phyloP scores from a whole-genome alignment of 1,139 yeast genomes.

The Zygosaccharomyces sapae region DNA sequence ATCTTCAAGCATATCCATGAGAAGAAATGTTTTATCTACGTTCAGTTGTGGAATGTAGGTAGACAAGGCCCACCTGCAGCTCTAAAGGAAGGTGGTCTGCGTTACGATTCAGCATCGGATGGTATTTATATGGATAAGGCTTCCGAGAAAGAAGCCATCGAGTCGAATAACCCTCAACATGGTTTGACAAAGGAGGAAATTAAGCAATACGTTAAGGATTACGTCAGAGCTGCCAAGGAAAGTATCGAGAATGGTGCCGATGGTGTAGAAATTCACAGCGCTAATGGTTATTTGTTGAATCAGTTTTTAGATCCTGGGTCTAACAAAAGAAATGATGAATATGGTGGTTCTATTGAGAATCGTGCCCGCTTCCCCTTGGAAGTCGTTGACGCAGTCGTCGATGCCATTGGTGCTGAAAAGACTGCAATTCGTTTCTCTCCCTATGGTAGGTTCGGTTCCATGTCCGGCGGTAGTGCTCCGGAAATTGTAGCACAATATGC shows the following conservation, averaged over 20 bases:
- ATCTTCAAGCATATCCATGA: slow-evolving; percentile 39
- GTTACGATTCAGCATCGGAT: slow-evolving; percentile 21
- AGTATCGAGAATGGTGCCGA: slow-evolving; percentile 40
- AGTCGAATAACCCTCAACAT: slow-evolving; percentile 20
- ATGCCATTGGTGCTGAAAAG: slow-evolving; percentile 31
- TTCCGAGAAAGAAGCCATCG: slow-evolving; percentile 23
- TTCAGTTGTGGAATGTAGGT: slow-evolving; percentile 44
- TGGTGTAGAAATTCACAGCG: slow-evolving; percentile 42
- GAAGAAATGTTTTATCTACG: slow-evolving; percentile 36
- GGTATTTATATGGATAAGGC: slow-evolving; percentile 28
- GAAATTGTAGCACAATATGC: slow-evolving; percentile 30
- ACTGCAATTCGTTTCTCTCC: slow-evolving; percentile 38
- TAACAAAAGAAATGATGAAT: slow-evolving; percentile 42
- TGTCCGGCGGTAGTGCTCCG: slow-evolving; percentile 30
- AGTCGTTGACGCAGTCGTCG: slow-evolving; percentile 35
- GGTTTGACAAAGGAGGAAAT: slow-evolving; percentile 19
- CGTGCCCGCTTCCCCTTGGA: slow-evolving; percentile 35
- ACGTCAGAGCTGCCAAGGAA: slow-evolving; percentile 28
- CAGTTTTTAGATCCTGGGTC: slow-evolving; percentile 40
- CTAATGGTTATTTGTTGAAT: slow-evolving; percentile 37
- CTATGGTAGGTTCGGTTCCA: slow-evolving; percentile 26
- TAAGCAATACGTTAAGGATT: slow-evolving; percentile 22
- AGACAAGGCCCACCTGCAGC: slow-evolving; percentile 34
- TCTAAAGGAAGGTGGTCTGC: slow-evolving; percentile 17
- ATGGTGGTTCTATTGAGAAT: slow-evolving; percentile 43